A percentile compares a stretch with the other conserved stretches of the same genome.
phyloP scores from a whole-genome alignment of 495 filamentous ascomycete species.

The Lophiostoma macrostomum region DNA sequence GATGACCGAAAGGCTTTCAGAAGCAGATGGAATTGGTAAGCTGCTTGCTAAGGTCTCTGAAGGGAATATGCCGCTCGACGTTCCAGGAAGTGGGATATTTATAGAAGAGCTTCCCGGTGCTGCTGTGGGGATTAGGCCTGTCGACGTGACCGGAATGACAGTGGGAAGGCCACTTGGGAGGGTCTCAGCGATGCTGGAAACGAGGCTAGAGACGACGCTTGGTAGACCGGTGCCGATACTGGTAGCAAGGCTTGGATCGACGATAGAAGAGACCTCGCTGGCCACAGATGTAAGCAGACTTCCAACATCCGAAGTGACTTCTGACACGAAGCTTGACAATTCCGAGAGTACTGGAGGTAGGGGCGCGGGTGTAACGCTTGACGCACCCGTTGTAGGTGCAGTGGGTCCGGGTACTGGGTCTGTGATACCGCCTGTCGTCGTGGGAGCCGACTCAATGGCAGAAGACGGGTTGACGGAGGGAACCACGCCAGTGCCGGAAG shows the following conservation, averaged over 20 bases:
- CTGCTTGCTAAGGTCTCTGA: too few species aligned
- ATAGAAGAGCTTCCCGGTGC: too few species aligned
- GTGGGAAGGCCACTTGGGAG: background rate
- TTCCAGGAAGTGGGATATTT: too few species aligned
- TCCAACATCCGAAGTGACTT: slow-evolving; percentile 22
- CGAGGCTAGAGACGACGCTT: slow-evolving; percentile 19
- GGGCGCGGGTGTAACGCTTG: background rate
- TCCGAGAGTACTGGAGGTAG: slow-evolving; percentile 12
- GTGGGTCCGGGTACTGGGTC: slow-evolving; percentile 7
- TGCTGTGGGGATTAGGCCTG: too few species aligned
- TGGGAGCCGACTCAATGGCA: background rate
- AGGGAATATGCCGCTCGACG: too few species aligned
- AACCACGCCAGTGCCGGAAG: too few species aligned
- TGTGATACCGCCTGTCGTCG: background rate
- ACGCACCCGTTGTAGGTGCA: background rate
- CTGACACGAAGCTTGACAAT: slow-evolving; percentile 10
- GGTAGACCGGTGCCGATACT: slow-evolving; percentile 8
- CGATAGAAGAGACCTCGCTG: too few species aligned
- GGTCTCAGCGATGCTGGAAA: background rate
- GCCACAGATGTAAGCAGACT: slow-evolving; percentile 28
- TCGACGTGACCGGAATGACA: background rate
- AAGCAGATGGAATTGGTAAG: too few species aligned
- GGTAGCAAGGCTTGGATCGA: too few species aligned
- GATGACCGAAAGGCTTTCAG: too few species aligned
- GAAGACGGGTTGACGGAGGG: too few species aligned